Conservation (phyloP, 495 filamentous ascomycete species). For the Hypoxylon perforatum region DNA sequence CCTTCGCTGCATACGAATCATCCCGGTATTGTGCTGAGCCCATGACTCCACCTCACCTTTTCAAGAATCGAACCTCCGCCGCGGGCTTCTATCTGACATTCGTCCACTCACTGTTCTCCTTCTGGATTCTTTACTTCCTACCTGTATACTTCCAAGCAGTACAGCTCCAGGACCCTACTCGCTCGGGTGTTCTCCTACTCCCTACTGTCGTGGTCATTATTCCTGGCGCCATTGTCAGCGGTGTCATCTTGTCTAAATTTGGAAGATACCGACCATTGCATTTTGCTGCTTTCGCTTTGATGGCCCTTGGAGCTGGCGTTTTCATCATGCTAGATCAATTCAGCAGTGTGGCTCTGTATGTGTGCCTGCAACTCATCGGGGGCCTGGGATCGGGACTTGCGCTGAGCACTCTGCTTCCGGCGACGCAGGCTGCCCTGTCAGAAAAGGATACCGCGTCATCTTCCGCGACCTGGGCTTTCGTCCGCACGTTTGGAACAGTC, state of each 20-base stretch:
- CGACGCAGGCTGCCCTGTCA: slow-evolving; percentile 48
- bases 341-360: slow-evolving; percentile 43
- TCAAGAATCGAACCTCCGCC: slow-evolving; percentile 50
- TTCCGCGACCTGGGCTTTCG: slow-evolving; percentile 58
- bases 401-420: slow-evolving; percentile 45
- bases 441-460: slow-evolving; percentile 56
- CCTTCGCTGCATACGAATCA: slow-evolving; percentile 45
- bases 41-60: slow-evolving; percentile 49
- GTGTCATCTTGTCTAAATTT: slow-evolving; percentile 52
- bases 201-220: slow-evolving; percentile 57
- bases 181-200: slow-evolving; percentile 57
- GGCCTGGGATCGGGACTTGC: slow-evolving; percentile 51
- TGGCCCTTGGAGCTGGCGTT: slow-evolving; percentile 54
- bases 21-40: slow-evolving; percentile 41
- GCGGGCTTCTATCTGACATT: slow-evolving; percentile 37
- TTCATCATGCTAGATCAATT: slow-evolving; percentile 47
- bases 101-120: slow-evolving; percentile 19
- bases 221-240: slow-evolving; percentile 49
- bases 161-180: slow-evolving; percentile 43
- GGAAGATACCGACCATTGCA: slow-evolving; percentile 60
- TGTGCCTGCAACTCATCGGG: slow-evolving; percentile 45
- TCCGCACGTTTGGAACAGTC: slow-evolving; percentile 58
- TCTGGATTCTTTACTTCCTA: slow-evolving; percentile 59
- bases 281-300: slow-evolving; percentile 50
- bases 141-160: slow-evolving; percentile 63